Base-by-base conservation (phyloP, 2,329 filamentous ascomycete species). In the Dactylellina parvicollis region DNA sequence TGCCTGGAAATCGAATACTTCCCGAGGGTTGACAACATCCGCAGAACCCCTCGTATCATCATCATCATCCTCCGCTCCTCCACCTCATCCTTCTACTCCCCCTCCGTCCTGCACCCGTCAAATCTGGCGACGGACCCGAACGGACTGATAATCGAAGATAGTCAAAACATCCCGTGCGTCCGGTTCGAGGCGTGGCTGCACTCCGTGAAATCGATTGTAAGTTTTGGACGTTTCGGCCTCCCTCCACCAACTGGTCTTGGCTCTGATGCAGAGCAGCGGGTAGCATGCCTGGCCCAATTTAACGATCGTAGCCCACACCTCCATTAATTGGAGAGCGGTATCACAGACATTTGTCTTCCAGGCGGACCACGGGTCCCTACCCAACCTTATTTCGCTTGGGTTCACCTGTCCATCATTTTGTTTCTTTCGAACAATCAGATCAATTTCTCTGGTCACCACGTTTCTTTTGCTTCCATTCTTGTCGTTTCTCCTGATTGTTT, bases 351-450 rank as follows among this genome's bases (percentile, higher is more conserved):
- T 38, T 42, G 30, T 10, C 26, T 3, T 16, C 38, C 60, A 55
- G 47, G 47, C 28, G 60, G 49, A 65, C 67, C 67, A 72, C 67
- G 59, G 67, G 67, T 64, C 57, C 52, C 59, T 71, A 62, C 46
- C 59, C 67, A 72, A 72, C 67, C 67, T 72, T 72, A 72, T 72
- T 72, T 72, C 67, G 67, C 60, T 72, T 72, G 59, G 57, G 67
- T 65, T 65, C 67, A 64, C 50, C 54, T 64, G 52, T 38, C 59
- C 52, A 54, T 55, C 32, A 61, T 47, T 47, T 38, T 40, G 28
- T 38, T 52, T 61, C 57, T n/a, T 14, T 49, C 40, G 50, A 38
- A 54, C 30, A 54, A 54, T 54, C 50, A 54, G 38, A 38, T 36
- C 44, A 55, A 52, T 56, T 26, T 57, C 49, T 57, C 44, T 50